These are phyloP conservation scores for Serendipita sp. DNA, from an alignment of 1,284 basidiomycete species.

Conservation along the genomic window DNA sequence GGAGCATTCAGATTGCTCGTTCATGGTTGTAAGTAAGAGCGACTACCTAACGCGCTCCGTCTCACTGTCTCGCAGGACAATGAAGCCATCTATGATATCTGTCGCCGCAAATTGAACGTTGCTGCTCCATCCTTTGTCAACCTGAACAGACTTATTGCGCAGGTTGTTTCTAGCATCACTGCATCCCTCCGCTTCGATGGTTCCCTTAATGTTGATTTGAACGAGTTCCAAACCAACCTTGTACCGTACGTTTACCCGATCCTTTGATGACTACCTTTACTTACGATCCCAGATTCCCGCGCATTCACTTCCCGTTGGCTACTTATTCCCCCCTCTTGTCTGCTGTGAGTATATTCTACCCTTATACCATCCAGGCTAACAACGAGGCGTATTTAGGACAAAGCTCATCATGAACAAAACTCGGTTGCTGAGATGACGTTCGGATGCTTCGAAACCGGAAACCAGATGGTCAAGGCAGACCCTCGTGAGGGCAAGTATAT, in stretches of 20 bases:
- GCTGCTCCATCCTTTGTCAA: slow-evolving; percentile 83
- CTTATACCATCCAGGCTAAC: background rate
- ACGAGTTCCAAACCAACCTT: slow-evolving; percentile 98
- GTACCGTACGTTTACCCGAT: slow-evolving; percentile 57
- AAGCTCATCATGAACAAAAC: slow-evolving; percentile 92
- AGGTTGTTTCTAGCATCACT: slow-evolving; percentile 95
- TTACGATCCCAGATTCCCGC: slow-evolving; percentile 55
- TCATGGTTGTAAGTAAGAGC: slow-evolving; percentile 48
- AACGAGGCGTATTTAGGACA: slow-evolving; percentile 24
- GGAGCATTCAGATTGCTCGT: slow-evolving; percentile 98
- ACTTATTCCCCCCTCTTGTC: slow-evolving; percentile 93
- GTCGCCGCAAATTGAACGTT: slow-evolving; percentile 89
- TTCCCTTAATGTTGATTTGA: slow-evolving; percentile 93
- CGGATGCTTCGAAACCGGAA: slow-evolving; percentile 93
- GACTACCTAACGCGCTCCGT: slow-evolving; percentile 4
- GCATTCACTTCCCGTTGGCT: slow-evolving; percentile 97
- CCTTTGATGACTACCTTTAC: background rate
- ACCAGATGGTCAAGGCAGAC: slow-evolving; percentile 98
- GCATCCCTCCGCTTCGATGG: slow-evolving; percentile 97
- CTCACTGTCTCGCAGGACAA: slow-evolving; percentile 52
- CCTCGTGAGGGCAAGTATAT: slow-evolving; percentile 95
- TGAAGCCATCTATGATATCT: slow-evolving; percentile 98
- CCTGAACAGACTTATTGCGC: slow-evolving; percentile 92
- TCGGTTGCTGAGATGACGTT: slow-evolving; percentile 97
- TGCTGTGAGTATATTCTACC: slow-evolving; percentile 28